phyloP scores from a whole-genome alignment of 2,329 filamentous ascomycete genomes.

The Cordyceps cateniannulata region DNA sequence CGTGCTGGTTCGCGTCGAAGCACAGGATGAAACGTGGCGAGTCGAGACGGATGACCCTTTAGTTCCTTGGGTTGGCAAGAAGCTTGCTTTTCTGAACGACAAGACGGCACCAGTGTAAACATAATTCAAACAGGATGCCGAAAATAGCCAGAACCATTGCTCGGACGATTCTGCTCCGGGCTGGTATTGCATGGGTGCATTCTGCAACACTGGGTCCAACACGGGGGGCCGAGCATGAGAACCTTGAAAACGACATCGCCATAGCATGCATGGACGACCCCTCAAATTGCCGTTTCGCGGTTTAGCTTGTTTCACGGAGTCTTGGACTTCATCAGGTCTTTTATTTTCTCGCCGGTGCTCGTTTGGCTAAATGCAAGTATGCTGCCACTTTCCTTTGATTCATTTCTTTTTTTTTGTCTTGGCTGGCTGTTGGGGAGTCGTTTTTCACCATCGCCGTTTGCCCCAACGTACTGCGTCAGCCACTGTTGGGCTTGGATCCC shows the following conservation, averaged over 20 bases:
- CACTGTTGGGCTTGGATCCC: not conserved
- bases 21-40: not conserved
- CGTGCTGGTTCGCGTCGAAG: not conserved
- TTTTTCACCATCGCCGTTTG: not conserved
- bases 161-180: not conserved
- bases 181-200: not conserved
- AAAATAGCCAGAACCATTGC: not conserved
- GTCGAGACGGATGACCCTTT: not conserved
- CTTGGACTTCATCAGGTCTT: not conserved
- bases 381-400: not conserved
- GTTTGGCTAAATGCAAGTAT: not conserved
- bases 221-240: constrained; percentile 9
- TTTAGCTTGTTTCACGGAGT: constrained; percentile 7
- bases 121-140: not conserved
- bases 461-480: not conserved
- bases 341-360: not conserved
- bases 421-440: not conserved
- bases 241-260: constrained; percentile 6
- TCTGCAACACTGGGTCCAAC: constrained; percentile 12
- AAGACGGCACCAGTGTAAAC: not conserved
- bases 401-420: not conserved
- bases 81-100: not conserved
- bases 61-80: not conserved
- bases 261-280: not conserved
- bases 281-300: constrained; percentile 5